Evolutionary conservation across 2,329 filamentous ascomycete genomes (phyloP).

Genomic region (Beauveria sp.): DNA sequence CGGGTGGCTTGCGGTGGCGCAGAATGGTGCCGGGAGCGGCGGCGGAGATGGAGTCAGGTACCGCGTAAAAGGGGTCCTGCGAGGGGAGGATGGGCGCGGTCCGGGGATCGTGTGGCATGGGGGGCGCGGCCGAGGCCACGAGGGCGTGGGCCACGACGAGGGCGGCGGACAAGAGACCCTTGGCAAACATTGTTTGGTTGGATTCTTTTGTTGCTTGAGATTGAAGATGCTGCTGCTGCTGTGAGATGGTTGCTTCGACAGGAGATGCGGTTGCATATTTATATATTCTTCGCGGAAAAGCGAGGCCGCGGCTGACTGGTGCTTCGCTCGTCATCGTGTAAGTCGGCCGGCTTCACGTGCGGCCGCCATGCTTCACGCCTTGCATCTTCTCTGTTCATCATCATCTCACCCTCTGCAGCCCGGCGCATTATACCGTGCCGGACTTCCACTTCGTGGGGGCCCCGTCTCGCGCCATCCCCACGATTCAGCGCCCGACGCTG

Average conservation of each 20-base stretch:
- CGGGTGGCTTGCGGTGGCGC: slow-evolving; percentile 10
- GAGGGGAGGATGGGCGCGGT: slow-evolving; percentile 9
- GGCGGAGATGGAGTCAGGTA: slow-evolving; percentile 8
- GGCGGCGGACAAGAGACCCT: background rate
- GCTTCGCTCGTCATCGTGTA: background rate
- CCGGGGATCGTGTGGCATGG: background rate
- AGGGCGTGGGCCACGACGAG: background rate
- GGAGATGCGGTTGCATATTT: background rate
- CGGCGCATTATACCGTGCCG: background rate
- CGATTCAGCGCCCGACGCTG: background rate
- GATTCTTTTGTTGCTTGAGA: background rate
- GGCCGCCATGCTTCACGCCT: background rate
- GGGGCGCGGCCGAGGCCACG: background rate
- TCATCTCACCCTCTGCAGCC: slow-evolving; percentile 1
- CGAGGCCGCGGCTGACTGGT: background rate
- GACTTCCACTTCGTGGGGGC: background rate
- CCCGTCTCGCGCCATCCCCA: background rate
- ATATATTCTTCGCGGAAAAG: background rate
- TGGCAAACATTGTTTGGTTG: background rate
- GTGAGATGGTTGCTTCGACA: background rate
- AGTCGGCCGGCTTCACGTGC: background rate
- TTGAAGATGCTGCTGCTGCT: background rate
- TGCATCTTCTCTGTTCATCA: background rate
- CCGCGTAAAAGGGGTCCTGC: slow-evolving; percentile 15
- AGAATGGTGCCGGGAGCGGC: slow-evolving; percentile 13